Evolutionary conservation across 2,329 filamentous ascomycete genomes (phyloP).

Genomic region (Arthrobotrys sinensis): DNA sequence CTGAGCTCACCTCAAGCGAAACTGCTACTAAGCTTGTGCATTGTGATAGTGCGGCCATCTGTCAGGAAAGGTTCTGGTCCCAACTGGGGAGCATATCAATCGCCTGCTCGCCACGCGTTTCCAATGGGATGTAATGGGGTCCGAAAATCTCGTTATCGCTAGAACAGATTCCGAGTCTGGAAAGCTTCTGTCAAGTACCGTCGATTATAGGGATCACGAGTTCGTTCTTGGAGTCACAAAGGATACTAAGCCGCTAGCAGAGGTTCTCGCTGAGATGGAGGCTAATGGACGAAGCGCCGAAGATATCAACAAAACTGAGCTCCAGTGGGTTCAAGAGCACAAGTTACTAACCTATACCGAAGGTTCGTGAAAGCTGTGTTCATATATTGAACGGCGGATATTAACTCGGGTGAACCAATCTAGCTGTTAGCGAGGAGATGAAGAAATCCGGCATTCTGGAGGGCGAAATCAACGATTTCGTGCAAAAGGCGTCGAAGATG

Average conservation of each 20-base stretch:
- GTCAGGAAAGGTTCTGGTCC: conserved; percentile 95
- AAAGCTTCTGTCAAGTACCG: conserved; percentile 87
- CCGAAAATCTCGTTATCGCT: conserved; percentile 93
- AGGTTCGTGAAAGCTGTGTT: conserved; percentile 66
- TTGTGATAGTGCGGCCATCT: conserved; percentile 82
- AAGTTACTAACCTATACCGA: conserved; percentile 93
- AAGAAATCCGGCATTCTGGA: conserved; percentile 76
- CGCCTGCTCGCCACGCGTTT: conserved; percentile 91
- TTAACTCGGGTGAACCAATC: not conserved
- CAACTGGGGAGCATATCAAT: conserved; percentile 95
- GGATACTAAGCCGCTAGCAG: conserved; percentile 83
- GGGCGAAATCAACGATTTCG: conserved; percentile 78
- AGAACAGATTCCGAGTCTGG: conserved; percentile 96
- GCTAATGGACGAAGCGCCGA: conserved; percentile 79
- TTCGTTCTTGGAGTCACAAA: conserved; percentile 89
- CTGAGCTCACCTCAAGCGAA: not conserved
- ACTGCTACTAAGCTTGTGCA: conserved; percentile 11
- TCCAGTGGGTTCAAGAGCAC: conserved; percentile 88
- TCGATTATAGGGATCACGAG: conserved; percentile 95
- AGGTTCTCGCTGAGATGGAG: conserved; percentile 93
- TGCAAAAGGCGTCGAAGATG: conserved; percentile 65
- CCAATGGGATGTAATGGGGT: conserved; percentile 98
- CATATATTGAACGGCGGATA: not conserved
- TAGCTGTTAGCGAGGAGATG: conserved; percentile 82
- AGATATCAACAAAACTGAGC: conserved; percentile 89